Conservation (phyloP, 352 stramenopile species). For the Phytophthora brassicae region DNA sequence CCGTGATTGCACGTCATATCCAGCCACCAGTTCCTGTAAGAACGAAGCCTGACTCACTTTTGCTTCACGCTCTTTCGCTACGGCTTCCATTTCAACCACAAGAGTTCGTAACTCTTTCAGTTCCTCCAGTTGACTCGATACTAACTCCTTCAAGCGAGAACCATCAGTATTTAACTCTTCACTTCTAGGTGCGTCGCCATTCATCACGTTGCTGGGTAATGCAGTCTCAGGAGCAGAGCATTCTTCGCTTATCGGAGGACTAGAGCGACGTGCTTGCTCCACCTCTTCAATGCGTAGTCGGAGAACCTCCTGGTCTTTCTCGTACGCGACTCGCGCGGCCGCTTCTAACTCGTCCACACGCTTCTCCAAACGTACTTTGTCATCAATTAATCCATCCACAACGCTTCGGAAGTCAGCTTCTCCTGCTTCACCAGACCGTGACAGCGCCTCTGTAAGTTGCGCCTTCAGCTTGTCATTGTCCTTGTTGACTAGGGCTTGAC, state of each 20-base stretch:
- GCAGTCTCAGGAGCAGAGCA: slow-evolving; percentile 3
- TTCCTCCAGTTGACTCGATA: slow-evolving; percentile 33
- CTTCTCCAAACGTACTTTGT: slow-evolving; percentile 17
- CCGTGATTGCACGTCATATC: slow-evolving; percentile 26
- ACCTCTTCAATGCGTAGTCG: slow-evolving; percentile 32
- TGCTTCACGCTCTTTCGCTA: slow-evolving; percentile 33
- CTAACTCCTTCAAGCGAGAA: slow-evolving; percentile 27
- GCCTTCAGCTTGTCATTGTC: slow-evolving; percentile 40
- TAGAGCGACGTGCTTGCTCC: slow-evolving; percentile 28
- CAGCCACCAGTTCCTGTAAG: slow-evolving; percentile 33
- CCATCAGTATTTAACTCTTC: slow-evolving; percentile 25
- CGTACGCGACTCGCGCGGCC: slow-evolving; percentile 24
- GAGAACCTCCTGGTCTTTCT: slow-evolving; percentile 37
- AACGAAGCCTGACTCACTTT: slow-evolving; percentile 28
- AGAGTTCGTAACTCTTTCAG: slow-evolving; percentile 36
- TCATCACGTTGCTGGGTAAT: slow-evolving; percentile 1
- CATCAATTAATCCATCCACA: slow-evolving; percentile 15
- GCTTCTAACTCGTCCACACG: slow-evolving; percentile 33
- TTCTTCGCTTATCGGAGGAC: slow-evolving; percentile 5
- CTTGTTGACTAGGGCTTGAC: slow-evolving; percentile 31
- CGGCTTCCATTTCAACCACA: slow-evolving; percentile 39
- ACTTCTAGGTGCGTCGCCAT: not conserved
- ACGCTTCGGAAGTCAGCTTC: slow-evolving; percentile 6
- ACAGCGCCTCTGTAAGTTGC: slow-evolving; percentile 28
- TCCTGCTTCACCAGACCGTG: slow-evolving; percentile 2